Conservation (phyloP, 768 basidiomycete species). For the Steccherinum ochraceum region DNA sequence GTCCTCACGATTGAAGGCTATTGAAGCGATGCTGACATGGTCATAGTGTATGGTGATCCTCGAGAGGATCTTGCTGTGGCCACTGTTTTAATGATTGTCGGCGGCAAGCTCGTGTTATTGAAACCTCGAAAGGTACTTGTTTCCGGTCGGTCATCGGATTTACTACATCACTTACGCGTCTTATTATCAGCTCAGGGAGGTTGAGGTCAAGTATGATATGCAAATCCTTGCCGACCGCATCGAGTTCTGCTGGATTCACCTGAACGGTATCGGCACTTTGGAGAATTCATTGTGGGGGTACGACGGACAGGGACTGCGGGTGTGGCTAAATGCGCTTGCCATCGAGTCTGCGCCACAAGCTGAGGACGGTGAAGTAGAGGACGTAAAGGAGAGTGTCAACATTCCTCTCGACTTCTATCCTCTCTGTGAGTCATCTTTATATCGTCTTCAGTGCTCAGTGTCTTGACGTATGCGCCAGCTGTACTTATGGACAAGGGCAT, state of each 20-base stretch:
- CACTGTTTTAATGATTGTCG: conserved; percentile 93
- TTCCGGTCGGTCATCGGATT: not conserved
- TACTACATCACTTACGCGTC: not conserved
- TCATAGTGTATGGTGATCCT: conserved; percentile 88
- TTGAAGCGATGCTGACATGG: conserved; percentile 4
- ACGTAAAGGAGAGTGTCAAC: conserved; percentile 88
- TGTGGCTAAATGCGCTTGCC: conserved; percentile 94
- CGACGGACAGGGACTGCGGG: conserved; percentile 81
- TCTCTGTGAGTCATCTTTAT: conserved; percentile 55
- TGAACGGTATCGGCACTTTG: conserved; percentile 85
- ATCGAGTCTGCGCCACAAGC: conserved; percentile 58
- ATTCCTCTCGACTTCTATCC: conserved; percentile 95
- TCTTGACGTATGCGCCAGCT: conserved; percentile 50
- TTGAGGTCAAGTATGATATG: conserved; percentile 95
- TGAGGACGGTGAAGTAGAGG: conserved; percentile 26
- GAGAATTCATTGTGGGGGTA: conserved; percentile 99
- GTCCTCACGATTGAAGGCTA: conserved; percentile 20
- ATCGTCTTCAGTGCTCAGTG: conserved; percentile 7
- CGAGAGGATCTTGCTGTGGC: conserved; percentile 89
- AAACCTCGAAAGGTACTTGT: conserved; percentile 90
- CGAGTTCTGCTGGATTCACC: conserved; percentile 98
- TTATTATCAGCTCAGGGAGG: conserved; percentile 55
- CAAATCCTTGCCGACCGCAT: conserved; percentile 96
- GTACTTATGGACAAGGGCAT: conserved; percentile 99
- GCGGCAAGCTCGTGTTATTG: conserved; percentile 83